Base-by-base conservation (phyloP, 352 stramenopile species). In the Globisporangium spiculum region DNA sequence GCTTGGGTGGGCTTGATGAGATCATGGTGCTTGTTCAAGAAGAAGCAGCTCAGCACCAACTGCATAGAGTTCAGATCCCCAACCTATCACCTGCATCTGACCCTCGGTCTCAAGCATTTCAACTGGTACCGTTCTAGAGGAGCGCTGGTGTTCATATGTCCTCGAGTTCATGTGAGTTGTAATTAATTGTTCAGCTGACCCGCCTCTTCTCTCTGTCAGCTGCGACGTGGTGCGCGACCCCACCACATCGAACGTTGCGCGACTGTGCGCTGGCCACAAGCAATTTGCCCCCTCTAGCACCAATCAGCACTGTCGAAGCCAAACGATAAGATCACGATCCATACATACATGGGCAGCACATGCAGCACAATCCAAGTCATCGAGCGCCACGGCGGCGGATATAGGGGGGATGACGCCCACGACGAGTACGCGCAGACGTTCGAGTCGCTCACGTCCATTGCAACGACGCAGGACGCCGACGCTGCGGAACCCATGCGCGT, bases 401-500 rank as follows among this genome's bases (percentile, higher is more conserved):
- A 38, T 36, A 34, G 32, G 14, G 16, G 30, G 5, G 18, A 50
- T 7, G 18, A 18, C 64, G 62, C 50, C 5, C 12, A 50, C 9
- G 14, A 14, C 30, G 24, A 60, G 54, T 12, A 26, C 54, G 54
- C 54, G 54, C 54, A 34, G 54, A 60, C 54, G 27, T 34, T 60
- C 27, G 54, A 60, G 58, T 63, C 58, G 22, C 34, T 63, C 36
- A 26, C 36, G 36, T 63, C 58, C 4, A 20, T 26, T 7, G 24
- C 34, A 10, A 55, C 65, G 22, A 57, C 41, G 2, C 41, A 57
- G 9, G 55, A 24, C 41, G 10, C 57, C 16, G 48, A 61, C 9
- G 14, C 52, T 2, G 14, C 7, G 14, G 44, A 56, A 22, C 55
- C 30, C 46, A 20, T 57, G 22, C 46, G 48, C 24, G 81, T 91